Evolutionary conservation across 352 stramenopile genomes (phyloP).

Genomic region (Phytophthora europaea): DNA sequence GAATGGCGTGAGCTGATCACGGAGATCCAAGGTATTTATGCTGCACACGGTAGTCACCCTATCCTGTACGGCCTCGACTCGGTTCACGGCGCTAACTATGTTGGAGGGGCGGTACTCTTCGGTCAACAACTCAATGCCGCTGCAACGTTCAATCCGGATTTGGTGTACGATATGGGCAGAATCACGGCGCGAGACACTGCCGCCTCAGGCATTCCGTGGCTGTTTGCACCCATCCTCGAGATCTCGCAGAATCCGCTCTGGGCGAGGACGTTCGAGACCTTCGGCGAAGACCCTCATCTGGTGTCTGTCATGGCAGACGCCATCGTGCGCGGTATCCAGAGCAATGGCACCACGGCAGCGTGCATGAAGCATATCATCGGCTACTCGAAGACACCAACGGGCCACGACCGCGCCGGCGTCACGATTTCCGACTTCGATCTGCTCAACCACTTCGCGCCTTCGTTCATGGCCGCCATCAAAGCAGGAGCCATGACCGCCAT

Average conservation of each 20-base stretch:
- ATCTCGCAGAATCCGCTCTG: conserved; percentile 91
- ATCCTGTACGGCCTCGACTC: conserved; percentile 92
- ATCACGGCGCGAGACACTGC: conserved; percentile 88
- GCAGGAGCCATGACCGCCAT: conserved; percentile 91
- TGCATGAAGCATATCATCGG: conserved; percentile 94
- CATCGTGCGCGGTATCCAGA: conserved; percentile 88
- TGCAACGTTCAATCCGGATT: conserved; percentile 87
- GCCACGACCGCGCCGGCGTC: conserved; percentile 86
- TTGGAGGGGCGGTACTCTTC: conserved; percentile 85
- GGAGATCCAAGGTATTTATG: conserved; percentile 83
- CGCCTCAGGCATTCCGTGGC: conserved; percentile 90
- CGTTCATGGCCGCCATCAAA: conserved; percentile 86
- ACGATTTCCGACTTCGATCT: conserved; percentile 81
- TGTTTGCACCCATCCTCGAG: conserved; percentile 92
- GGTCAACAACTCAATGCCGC: conserved; percentile 91
- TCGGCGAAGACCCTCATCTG: conserved; percentile 92
- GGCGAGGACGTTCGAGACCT: conserved; percentile 94
- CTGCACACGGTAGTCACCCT: conserved; percentile 63
- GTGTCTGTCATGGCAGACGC: conserved; percentile 83
- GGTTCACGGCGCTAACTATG: conserved; percentile 92
- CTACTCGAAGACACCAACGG: conserved; percentile 86
- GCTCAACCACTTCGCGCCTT: conserved; percentile 88
- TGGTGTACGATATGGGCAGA: conserved; percentile 71
- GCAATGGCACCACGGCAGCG: conserved; percentile 65
- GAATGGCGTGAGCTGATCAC: conserved; percentile 83